Evolutionary conservation across 2,329 filamentous ascomycete species (phyloP).

Genomic region (Didymella arachidicola): DNA sequence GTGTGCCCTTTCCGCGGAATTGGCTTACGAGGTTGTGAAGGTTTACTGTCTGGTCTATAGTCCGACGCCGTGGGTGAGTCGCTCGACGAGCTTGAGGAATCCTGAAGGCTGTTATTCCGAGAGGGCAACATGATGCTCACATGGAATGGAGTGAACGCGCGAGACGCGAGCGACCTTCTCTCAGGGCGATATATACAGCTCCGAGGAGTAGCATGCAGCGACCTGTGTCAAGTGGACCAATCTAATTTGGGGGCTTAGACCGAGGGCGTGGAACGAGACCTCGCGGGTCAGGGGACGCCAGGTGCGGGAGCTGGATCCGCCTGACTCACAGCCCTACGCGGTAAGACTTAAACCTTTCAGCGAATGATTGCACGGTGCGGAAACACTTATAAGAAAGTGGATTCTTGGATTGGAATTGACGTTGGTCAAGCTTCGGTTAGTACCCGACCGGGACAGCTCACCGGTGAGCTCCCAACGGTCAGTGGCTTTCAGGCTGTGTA

Average conservation of each 20-base stretch:
- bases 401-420: slow-evolving; percentile 21
- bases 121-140: slow-evolving; percentile 32
- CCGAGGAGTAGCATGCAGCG: slow-evolving; percentile 24
- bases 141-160: slow-evolving; percentile 25
- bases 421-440: slow-evolving; percentile 28
- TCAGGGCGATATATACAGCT: slow-evolving; percentile 41
- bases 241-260: slow-evolving; percentile 44
- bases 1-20: slow-evolving; percentile 66
- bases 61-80: slow-evolving; percentile 42
- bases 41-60: slow-evolving; percentile 27
- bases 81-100: slow-evolving; percentile 40
- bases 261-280: slow-evolving; percentile 34
- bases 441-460: slow-evolving; percentile 28
- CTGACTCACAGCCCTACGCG: slow-evolving; percentile 44
- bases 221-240: slow-evolving; percentile 15
- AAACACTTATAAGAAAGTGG: slow-evolving; percentile 17
- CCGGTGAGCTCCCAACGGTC: slow-evolving; percentile 39
- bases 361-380: slow-evolving; percentile 30
- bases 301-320: slow-evolving; percentile 32
- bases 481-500: slow-evolving; percentile 34
- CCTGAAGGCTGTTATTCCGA: slow-evolving; percentile 31
- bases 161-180: slow-evolving; percentile 29
- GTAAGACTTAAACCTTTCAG: slow-evolving; percentile 25
- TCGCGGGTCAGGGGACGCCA: slow-evolving; percentile 38
- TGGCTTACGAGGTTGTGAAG: slow-evolving; percentile 43